A percentile compares a stretch with the other conserved stretches of the same genome.
These are phyloP conservation scores for Darksidea phi DNA, from an alignment of 495 filamentous ascomycete genomes.

Conservation along the genomic window DNA sequence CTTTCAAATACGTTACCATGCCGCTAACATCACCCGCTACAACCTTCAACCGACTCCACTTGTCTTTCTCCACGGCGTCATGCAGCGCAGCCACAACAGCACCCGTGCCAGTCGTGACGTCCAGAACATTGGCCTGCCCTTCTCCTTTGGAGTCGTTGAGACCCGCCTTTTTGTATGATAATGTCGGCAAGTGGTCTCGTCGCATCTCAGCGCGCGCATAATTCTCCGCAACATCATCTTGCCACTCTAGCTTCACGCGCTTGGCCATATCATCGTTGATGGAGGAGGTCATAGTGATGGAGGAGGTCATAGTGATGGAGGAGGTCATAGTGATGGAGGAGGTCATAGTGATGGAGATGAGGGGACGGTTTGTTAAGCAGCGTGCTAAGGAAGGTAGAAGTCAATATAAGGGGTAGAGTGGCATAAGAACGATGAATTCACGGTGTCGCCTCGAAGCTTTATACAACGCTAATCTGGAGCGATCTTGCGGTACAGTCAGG, in stretches of 20 bases:
- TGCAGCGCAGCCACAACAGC: conserved; percentile 6
- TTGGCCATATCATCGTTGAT: neutral
- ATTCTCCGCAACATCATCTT: neutral
- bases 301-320: neutral
- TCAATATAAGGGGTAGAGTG: too few species aligned
- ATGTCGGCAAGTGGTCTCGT: conserved; percentile 7
- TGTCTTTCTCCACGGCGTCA: neutral
- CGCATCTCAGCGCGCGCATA: conserved; percentile 12
- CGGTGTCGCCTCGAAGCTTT: too few species aligned
- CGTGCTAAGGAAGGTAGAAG: too few species aligned
- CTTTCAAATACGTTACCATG: conserved; percentile 12
- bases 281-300: neutral
- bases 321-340: neutral
- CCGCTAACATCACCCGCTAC: conserved; percentile 6
- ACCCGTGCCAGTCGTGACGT: conserved; percentile 23
- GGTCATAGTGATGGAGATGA: conserved; percentile 1
- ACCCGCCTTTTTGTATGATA: conserved; percentile 2
- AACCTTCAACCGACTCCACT: conserved; percentile 9
- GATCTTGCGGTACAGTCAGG: too few species aligned
- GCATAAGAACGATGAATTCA: too few species aligned
- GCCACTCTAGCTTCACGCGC: neutral
- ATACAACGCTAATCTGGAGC: too few species aligned
- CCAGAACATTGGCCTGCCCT: conserved; percentile 2
- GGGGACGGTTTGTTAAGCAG: too few species aligned
- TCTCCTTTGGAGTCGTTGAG: neutral